Conservation (phyloP, 2,329 filamentous ascomycete genomes). For the Talaromyces marneffei region DNA sequence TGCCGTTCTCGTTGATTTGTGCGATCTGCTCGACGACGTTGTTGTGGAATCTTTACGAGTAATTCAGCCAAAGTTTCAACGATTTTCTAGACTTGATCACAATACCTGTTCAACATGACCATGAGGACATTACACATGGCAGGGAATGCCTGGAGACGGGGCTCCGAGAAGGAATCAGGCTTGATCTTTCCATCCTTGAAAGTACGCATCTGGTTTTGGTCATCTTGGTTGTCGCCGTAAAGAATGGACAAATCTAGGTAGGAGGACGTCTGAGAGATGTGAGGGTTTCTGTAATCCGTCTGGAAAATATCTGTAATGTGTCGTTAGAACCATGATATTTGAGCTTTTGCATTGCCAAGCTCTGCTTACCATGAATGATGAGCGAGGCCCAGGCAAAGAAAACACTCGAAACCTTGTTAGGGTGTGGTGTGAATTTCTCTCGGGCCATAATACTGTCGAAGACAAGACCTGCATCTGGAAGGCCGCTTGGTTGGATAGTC, state of each 20-base stretch:
- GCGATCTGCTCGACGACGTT: constrained; percentile 73
- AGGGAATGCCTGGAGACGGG: constrained; percentile 63
- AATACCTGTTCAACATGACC: constrained; percentile 58
- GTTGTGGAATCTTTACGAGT: constrained; percentile 64
- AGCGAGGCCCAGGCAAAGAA: constrained; percentile 69
- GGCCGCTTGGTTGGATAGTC: constrained; percentile 54
- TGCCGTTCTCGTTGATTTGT: constrained; percentile 70
- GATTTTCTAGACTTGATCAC: background rate
- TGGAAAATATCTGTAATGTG: constrained; percentile 57
- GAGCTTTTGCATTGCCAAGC: background rate
- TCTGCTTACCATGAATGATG: constrained; percentile 60
- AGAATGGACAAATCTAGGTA: constrained; percentile 67
- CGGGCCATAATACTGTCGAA: constrained; percentile 42
- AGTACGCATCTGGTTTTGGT: constrained; percentile 50
- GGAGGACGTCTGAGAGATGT: constrained; percentile 60
- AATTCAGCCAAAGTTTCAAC: background rate
- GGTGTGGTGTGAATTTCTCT: constrained; percentile 47
- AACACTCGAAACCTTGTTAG: constrained; percentile 66
- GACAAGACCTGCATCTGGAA: constrained; percentile 58
- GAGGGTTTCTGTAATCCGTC: constrained; percentile 58
- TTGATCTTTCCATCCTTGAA: constrained; percentile 68
- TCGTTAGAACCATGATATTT: background rate
- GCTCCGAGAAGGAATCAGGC: constrained; percentile 65
- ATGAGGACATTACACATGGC: constrained; percentile 66
- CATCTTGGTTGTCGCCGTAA: constrained; percentile 56